A percentile compares a stretch with the other conserved stretches of the same genome.
Evolutionary conservation across 768 basidiomycete species (phyloP).

Genomic region (Termitomyces eurrhizus): DNA sequence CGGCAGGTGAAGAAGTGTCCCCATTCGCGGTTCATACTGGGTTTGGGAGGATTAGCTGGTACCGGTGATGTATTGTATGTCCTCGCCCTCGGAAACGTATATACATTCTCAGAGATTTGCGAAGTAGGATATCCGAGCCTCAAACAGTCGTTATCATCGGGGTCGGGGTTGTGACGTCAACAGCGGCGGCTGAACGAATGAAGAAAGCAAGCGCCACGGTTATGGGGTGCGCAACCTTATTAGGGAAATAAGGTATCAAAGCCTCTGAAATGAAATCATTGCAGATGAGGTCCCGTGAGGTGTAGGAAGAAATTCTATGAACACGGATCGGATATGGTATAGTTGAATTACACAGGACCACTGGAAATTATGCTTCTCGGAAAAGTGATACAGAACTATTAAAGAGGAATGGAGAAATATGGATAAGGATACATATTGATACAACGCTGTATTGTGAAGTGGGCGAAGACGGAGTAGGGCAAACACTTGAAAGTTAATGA

Average conservation of each 20-base stretch:
- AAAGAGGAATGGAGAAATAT: slow-evolving; percentile 3
- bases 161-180: slow-evolving; percentile 74
- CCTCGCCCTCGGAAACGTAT: slow-evolving; percentile 75
- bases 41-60: slow-evolving; percentile 74
- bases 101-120: slow-evolving; percentile 48
- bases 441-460: slow-evolving; percentile 7
- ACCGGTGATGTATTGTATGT: slow-evolving; percentile 76
- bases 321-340: not conserved
- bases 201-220: slow-evolving; percentile 66
- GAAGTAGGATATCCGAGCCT: slow-evolving; percentile 34
- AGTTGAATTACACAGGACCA: not conserved
- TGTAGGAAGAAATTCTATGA: not conserved
- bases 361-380: not conserved
- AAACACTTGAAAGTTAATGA: not conserved
- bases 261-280: slow-evolving; percentile 52
- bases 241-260: slow-evolving; percentile 49
- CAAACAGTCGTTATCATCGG: slow-evolving; percentile 61
- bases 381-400: slow-evolving; percentile 6
- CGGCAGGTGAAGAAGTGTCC: slow-evolving; percentile 6
- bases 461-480: not conserved
- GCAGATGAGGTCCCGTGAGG: slow-evolving; percentile 8
- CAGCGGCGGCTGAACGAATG: slow-evolving; percentile 64
- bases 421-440: slow-evolving; percentile 15
- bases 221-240: slow-evolving; percentile 56
- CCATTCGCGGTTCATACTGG: slow-evolving; percentile 60